These are phyloP conservation scores for Saitoella complicata DNA, from an alignment of 805 yeast species.

Conservation along the genomic window DNA sequence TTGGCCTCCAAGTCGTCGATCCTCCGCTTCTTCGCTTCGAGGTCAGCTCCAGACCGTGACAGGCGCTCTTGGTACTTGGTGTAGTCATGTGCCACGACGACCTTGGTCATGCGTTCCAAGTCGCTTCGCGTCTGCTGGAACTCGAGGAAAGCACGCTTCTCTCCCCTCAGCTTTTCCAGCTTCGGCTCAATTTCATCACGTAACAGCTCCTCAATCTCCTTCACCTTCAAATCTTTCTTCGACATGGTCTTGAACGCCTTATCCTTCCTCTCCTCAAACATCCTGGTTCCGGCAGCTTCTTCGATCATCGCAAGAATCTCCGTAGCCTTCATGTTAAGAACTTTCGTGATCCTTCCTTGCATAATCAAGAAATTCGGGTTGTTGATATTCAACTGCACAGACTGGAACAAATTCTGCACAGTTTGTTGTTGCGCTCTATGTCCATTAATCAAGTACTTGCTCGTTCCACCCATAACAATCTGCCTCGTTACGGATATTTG, in stretches of 20 bases:
- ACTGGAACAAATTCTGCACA: conserved; percentile 76
- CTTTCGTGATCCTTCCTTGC: conserved; percentile 98
- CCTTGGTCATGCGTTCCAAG: conserved; percentile 53
- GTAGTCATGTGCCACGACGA: conserved; percentile 68
- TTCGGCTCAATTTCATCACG: conserved; percentile 88
- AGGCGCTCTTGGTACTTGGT: conserved; percentile 18
- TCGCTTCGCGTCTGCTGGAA: conserved; percentile 73
- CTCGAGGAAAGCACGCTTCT: conserved; percentile 69
- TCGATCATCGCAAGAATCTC: conserved; percentile 84
- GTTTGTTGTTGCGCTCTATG: conserved; percentile 92
- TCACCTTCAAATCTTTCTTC: conserved; percentile 72
- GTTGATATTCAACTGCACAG: conserved; percentile 88
- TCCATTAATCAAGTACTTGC: conserved; percentile 86
- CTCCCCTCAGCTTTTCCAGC: conserved; percentile 59
- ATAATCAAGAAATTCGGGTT: conserved; percentile 93
- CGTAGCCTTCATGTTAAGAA: conserved; percentile 84
- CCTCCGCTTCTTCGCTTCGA: background rate
- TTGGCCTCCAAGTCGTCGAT: conserved; percentile 25
- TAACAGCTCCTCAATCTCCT: conserved; percentile 55
- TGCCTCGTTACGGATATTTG: conserved; percentile 87
- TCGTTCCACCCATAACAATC: conserved; percentile 75
- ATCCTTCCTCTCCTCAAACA: conserved; percentile 85
- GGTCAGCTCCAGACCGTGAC: background rate
- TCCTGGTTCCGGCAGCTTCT: conserved; percentile 96
- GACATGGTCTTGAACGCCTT: conserved; percentile 84